Base-by-base conservation (phyloP, 106 monocot species). In the Platanthera zijinensis region DNA sequence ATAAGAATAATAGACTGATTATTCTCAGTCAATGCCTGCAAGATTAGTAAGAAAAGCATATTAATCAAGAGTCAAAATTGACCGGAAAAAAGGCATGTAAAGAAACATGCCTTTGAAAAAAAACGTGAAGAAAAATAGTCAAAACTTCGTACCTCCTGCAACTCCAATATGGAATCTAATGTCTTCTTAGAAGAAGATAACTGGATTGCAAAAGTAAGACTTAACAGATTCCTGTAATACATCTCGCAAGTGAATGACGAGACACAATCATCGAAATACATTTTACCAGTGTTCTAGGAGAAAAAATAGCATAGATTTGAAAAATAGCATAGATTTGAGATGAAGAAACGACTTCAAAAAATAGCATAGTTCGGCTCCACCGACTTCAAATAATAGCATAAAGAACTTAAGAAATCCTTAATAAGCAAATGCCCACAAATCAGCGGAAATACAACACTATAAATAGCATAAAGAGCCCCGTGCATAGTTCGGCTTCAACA, bases 21-120 rank as follows among this genome's bases (percentile, higher is more conserved):
- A 59, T 85, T 84, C 72, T 89, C 91, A 78, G 86, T 70, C 85
- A 96, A 87, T 72, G 90, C 89, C 96, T 93, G 83, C 49, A 83
- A 72, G 50, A 28, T 75, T 39, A 48, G 19, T 6, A 15, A 5
- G 48, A 74, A 15, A 49, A 39, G 8, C 10, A 50, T 6, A 62
- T 78, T 48, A 72, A 79, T 61, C 51, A 25, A 25, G 0, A 25
- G 25, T 25, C 25, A 32, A 66, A 69, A 69, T 7, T 15, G 68
- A 69, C 3, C 48, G 10, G 1, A 0, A 50, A 14, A 64, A 72
- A 47, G 5, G 45, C 70, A 15, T 70, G 45, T 1, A 70, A 17
- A 69, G 46, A 69, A 48, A 69, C 21, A 11, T 46, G 45, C 13
- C 7, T 10, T 47, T 48, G 77, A 15, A 74, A 30, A 25, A 48